A percentile compares a stretch with the other conserved stretches of the same genome.
phyloP scores from a whole-genome alignment of 768 basidiomycete species.

The Kwoniella bestiolae region DNA sequence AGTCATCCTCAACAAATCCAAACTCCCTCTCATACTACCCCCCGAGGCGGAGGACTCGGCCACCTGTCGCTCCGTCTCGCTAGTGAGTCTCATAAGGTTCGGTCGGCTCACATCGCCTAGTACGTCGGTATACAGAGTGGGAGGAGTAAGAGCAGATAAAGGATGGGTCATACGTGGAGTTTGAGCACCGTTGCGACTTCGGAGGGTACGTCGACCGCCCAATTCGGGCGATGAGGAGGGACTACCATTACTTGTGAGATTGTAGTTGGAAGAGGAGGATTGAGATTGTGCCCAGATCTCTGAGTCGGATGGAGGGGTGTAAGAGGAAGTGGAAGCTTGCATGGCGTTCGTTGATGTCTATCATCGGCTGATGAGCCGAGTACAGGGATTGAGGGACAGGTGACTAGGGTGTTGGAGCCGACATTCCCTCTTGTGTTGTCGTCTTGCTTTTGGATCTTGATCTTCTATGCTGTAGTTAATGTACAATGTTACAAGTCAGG shows the following conservation, averaged over 20 bases:
- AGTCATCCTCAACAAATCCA: constrained; percentile 47
- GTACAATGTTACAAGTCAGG: background rate
- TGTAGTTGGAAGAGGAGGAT: background rate
- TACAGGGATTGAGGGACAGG: background rate
- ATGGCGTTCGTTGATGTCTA: no score
- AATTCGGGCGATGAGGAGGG: background rate
- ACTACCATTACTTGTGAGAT: background rate
- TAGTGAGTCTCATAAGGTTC: constrained; percentile 45
- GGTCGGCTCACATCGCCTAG: constrained; percentile 36
- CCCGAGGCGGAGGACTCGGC: constrained; percentile 45
- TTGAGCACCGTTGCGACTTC: background rate
- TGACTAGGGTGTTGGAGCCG: background rate
- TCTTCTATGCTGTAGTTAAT: background rate
- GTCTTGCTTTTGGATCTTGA: background rate
- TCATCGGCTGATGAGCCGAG: background rate
- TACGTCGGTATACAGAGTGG: constrained; percentile 7
- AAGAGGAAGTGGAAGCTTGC: constrained; percentile 11
- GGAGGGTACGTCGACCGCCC: background rate
- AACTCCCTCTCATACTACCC: constrained; percentile 45
- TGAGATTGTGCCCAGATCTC: constrained; percentile 24
- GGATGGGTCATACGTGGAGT: constrained; percentile 6
- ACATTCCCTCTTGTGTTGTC: background rate
- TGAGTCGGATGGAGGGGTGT: constrained; percentile 12
- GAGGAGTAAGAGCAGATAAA: constrained; percentile 16
- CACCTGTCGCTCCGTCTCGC: constrained; percentile 50